A percentile compares a stretch with the other conserved stretches of the same genome.
These are phyloP conservation scores for Leccinellum rugosiceps DNA, from an alignment of 768 basidiomycete genomes.

Conservation along the genomic window DNA sequence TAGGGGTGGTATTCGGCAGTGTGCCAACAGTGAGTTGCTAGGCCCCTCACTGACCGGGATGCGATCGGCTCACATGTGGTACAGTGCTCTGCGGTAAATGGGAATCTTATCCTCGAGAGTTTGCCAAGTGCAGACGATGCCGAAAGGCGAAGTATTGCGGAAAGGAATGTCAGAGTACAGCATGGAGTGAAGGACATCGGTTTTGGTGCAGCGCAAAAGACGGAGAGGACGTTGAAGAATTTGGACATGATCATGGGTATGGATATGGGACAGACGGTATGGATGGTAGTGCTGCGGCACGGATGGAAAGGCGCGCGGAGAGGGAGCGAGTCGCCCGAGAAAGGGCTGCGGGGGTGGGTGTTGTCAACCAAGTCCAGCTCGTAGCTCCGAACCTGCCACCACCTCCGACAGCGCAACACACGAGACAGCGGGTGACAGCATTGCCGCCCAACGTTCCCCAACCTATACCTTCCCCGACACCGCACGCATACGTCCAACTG, in stretches of 20 bases:
- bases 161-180: conserved; percentile 94
- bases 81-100: conserved; percentile 92
- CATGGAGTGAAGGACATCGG: conserved; percentile 94
- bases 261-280: conserved; percentile 2
- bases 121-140: conserved; percentile 95
- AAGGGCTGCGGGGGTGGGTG: conserved; percentile 15
- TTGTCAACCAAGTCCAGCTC: conserved; percentile 10
- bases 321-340: conserved; percentile 33
- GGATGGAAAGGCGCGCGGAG: conserved; percentile 36
- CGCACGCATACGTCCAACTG: conserved; percentile 16
- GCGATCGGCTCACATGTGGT: conserved; percentile 1
- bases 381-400: conserved; percentile 12
- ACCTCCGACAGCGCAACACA: conserved; percentile 9
- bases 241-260: conserved; percentile 28
- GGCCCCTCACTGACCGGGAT: background rate
- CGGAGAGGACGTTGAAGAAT: conserved; percentile 40
- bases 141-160: conserved; percentile 98
- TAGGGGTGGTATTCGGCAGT: conserved; percentile 90
- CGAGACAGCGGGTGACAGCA: conserved; percentile 28
- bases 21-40: conserved; percentile 80
- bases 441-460: conserved; percentile 27
- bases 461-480: conserved; percentile 19
- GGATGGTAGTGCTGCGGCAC: conserved; percentile 14
- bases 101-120: conserved; percentile 91
- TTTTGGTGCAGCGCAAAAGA: conserved; percentile 86